Evolutionary conservation across 441 rosid species (phyloP), one percentile per base, ranked within the genome.

Genomic region (Adansonia grandidieri): DNA sequence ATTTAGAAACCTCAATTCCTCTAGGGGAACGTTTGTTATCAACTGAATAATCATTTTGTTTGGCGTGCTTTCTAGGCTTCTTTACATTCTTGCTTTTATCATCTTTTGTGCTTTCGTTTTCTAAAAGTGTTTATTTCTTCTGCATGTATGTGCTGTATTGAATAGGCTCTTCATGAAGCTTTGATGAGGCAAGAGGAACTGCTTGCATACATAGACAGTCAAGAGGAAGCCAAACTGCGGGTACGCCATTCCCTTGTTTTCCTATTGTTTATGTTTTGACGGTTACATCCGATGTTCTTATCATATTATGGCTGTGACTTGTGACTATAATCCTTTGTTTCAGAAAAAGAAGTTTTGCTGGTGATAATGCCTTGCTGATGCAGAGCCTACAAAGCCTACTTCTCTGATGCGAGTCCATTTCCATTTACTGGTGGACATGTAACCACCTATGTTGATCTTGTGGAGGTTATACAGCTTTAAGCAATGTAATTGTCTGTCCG

Each of bases 111-210:
- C 44, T 17, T 50, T 64, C 32, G 42, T 40, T 44, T 6, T 60
- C 19, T 56, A 5, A 51, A 51, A 56, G 42, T 9, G 32, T 9
- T 8, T 0, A 17, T 58, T 73, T 45, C 4, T 22, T 13, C 53
- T 15, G 45, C 45, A 51, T 5, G 47, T 28, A 17, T 5, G 19
- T 14, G 37, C 56, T 51, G 8, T 73, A 32, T 57, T 70, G 72
- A 74, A 40, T 87, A 97, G 98, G 98, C 98, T 50, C 89, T 95
- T 53, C 87, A 91, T 75, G 95, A 93, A 73, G 97, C 98, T 76
- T 85, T 91, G 76, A 94, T 96, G 94, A 91, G 88, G 85, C 99
- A 94, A 84, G 99, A 96, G 78, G 99, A 95, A 74, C 79, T 95
- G 82, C 97, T 92, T 20, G 98, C 96, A 3, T 92, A 91, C 78